phyloP scores from a whole-genome alignment of 1,284 basidiomycete species.

The Caloboletus firmus region DNA sequence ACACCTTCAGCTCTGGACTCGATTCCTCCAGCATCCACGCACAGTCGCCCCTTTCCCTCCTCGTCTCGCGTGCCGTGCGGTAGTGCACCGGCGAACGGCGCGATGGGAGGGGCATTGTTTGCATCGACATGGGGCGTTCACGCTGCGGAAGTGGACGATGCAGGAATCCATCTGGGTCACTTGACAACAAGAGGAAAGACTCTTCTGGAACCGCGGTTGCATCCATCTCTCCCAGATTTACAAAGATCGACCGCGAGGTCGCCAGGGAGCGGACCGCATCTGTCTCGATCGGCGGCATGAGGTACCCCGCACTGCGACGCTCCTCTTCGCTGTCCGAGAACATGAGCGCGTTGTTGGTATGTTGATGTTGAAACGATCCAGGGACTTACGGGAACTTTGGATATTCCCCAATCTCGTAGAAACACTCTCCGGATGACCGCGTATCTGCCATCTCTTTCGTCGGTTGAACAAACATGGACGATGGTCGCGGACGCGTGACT shows the following conservation, averaged over 20 bases:
- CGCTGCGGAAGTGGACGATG: conserved; percentile 8
- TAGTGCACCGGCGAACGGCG: conserved; percentile 1
- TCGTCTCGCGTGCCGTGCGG: not conserved
- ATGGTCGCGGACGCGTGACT: conserved; percentile 7
- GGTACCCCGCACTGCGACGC: not conserved
- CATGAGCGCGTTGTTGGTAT: not conserved
- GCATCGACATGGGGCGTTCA: conserved; percentile 13
- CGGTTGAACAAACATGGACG: conserved; percentile 19
- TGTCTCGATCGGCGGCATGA: conserved; percentile 5
- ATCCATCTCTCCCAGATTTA: conserved; percentile 20
- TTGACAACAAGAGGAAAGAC: conserved; percentile 19
- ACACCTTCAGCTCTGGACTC: conserved; percentile 22
- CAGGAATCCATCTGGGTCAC: conserved; percentile 9
- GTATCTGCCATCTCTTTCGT: conserved; percentile 7
- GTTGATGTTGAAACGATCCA: not conserved
- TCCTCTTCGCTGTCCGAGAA: conserved; percentile 5
- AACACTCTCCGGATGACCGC: conserved; percentile 3
- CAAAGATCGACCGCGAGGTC: conserved; percentile 13
- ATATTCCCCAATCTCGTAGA: conserved; percentile 1
- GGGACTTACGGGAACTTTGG: conserved; percentile 17
- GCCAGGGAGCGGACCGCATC: conserved; percentile 11
- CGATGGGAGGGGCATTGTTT: conserved; percentile 12
- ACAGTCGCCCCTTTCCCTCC: conserved; percentile 12
- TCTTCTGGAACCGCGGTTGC: conserved; percentile 10
- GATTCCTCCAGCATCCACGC: conserved; percentile 34